These are phyloP conservation scores for Excoecaria agallocha DNA, from an alignment of 345 rosid species.

Conservation along the genomic window DNA sequence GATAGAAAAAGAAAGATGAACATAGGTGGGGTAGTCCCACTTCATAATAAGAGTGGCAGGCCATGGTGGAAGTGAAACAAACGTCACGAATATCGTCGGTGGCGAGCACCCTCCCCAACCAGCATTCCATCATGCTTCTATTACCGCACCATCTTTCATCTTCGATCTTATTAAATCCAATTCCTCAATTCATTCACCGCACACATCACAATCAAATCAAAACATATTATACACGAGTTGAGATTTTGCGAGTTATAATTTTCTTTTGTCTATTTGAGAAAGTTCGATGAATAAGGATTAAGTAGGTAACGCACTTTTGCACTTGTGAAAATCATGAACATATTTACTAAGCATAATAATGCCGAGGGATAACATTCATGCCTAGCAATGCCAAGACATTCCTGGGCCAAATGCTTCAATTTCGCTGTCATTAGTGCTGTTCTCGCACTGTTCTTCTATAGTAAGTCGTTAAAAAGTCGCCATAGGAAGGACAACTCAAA, in stretches of 20 bases:
- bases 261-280: no score
- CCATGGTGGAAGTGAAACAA: neutral
- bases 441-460: neutral
- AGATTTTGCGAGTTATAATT: no score
- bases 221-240: no score
- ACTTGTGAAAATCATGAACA: neutral
- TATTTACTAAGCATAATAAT: neutral
- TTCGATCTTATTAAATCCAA: neutral
- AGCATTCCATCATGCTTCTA: slow-evolving; percentile 25
- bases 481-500: neutral
- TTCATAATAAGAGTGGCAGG: slow-evolving; percentile 20
- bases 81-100: slow-evolving; percentile 36
- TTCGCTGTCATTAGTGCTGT: neutral
- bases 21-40: neutral
- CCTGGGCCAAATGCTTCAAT: slow-evolving; percentile 31
- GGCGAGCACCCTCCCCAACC: slow-evolving; percentile 39
- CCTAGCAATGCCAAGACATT: slow-evolving; percentile 32
- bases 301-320: neutral
- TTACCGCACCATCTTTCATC: slow-evolving; percentile 4
- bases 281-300: no score
- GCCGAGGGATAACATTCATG: slow-evolving; percentile 11
- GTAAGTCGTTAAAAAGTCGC: neutral
- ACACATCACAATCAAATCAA: no score
- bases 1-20: neutral
- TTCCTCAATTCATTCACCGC: no score